A percentile compares a stretch with the other conserved stretches of the same genome.
These are phyloP conservation scores for Cryptococcus maquisensis DNA, from an alignment of 1,284 basidiomycete genomes.

Conservation along the genomic window DNA sequence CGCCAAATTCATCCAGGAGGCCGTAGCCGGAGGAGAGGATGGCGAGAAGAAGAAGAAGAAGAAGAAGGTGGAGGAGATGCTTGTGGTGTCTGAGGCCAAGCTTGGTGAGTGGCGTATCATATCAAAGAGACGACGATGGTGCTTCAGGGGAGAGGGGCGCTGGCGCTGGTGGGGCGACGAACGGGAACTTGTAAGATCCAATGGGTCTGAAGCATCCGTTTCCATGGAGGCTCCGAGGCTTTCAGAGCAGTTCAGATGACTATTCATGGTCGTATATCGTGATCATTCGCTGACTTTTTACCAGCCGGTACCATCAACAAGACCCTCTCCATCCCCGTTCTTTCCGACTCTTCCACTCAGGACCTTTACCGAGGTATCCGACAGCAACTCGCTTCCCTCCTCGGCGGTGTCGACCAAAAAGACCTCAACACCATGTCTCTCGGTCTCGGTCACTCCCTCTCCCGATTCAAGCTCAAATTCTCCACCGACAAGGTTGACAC, in stretches of 20 bases:
- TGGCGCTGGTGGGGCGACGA: neutral
- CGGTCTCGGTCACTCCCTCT: conserved; percentile 93
- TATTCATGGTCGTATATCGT: no score
- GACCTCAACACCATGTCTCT: conserved; percentile 97
- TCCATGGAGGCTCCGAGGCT: no score
- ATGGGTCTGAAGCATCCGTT: no score
- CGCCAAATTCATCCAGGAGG: conserved; percentile 87
- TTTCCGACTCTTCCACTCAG: conserved; percentile 60
- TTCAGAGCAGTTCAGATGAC: no score
- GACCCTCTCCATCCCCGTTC: conserved; percentile 87
- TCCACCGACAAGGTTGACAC: conserved; percentile 99
- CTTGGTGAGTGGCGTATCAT: conserved; percentile 60
- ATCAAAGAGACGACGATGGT: neutral
- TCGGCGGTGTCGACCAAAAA: conserved; percentile 89
- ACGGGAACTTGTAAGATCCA: no score
- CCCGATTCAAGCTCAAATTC: conserved; percentile 98
- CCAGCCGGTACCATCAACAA: conserved; percentile 81
- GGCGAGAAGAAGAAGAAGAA: conserved; percentile 54
- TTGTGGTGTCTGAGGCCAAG: conserved; percentile 85
- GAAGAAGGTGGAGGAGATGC: conserved; percentile 74
- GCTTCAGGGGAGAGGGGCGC: neutral
- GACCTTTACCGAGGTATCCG: conserved; percentile 97
- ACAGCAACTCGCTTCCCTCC: conserved; percentile 75
- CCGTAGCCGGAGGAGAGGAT: conserved; percentile 58
- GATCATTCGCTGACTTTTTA: no score